phyloP scores from a whole-genome alignment of 108 stramenopile species.

The Stephanodiscus triporus region DNA sequence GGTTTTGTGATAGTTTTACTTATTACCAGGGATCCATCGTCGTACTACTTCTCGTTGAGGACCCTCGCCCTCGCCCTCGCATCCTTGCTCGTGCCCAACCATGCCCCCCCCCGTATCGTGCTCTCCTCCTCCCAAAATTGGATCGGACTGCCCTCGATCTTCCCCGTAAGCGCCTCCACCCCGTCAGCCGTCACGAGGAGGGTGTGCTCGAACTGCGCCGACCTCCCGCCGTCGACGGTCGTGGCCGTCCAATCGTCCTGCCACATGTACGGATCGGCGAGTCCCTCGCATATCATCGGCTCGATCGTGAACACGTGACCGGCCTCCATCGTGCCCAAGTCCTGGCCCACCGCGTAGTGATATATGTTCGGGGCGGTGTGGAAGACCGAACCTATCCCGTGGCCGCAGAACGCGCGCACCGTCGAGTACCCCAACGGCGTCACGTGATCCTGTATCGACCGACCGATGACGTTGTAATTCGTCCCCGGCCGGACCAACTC shows the following conservation, averaged over 20 bases:
- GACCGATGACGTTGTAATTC: constrained; percentile 94
- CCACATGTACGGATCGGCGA: constrained; percentile 71
- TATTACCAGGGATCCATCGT: too few species aligned
- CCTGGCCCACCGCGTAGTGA: constrained; percentile 93
- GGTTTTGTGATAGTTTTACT: too few species aligned
- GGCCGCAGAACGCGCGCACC: constrained; percentile 92
- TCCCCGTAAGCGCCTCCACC: constrained; percentile 90
- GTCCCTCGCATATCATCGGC: constrained; percentile 99
- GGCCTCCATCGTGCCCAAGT: constrained; percentile 83
- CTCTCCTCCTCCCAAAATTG: constrained; percentile 93
- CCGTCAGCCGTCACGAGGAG: constrained; percentile 86
- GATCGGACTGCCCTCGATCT: constrained; percentile 71
- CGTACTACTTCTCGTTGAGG: constrained; percentile 39
- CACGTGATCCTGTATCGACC: constrained; percentile 88
- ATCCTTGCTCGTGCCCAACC: constrained; percentile 70
- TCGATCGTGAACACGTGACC: constrained; percentile 99
- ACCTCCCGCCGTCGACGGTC: constrained; percentile 80
- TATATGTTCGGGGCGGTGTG: constrained; percentile 95
- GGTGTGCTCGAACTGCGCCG: constrained; percentile 97
- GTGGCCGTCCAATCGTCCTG: constrained; percentile 98
- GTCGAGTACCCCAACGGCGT: constrained; percentile 67
- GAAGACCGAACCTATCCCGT: constrained; percentile 94
- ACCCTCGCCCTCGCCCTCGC: constrained; percentile 50
- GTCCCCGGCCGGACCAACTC: constrained; percentile 73
- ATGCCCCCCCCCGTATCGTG: constrained; percentile 69